Conservation (phyloP, 108 stramenopile genomes). For the Cylindrotheca closterium region DNA sequence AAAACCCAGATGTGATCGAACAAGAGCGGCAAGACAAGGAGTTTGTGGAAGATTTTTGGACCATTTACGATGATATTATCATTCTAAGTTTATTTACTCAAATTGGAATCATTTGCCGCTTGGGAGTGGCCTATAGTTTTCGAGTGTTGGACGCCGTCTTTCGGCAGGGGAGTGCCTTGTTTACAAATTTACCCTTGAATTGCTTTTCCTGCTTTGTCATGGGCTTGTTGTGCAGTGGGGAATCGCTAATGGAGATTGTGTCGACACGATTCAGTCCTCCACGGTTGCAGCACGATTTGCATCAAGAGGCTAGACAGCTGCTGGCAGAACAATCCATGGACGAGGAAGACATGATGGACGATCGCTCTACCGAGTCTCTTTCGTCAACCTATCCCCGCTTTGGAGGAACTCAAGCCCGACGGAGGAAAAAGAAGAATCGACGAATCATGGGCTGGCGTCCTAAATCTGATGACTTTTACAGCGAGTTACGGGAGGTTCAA, state of each 20-base stretch:
- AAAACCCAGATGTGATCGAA: conserved; percentile 6
- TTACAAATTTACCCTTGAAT: conserved; percentile 78
- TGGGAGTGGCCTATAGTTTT: conserved; percentile 67
- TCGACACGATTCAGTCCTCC: conserved; percentile 46
- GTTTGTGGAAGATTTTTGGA: conserved; percentile 70
- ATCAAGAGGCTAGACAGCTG: conserved; percentile 7
- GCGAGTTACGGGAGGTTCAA: conserved; percentile 75
- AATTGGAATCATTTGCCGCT: conserved; percentile 70
- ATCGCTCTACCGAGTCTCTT: too few relatives aligned
- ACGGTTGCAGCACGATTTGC: conserved; percentile 35
- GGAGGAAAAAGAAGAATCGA: conserved; percentile 4
- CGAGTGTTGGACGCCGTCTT: conserved; percentile 63
- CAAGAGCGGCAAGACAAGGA: conserved; percentile 40
- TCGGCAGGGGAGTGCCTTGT: conserved; percentile 56
- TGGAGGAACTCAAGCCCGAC: conserved; percentile 6
- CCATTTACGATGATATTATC: conserved; percentile 73
- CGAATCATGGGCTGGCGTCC: conserved; percentile 20
- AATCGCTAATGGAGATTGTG: conserved; percentile 53
- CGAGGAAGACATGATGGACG: neutral
- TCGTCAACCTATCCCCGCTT: neutral
- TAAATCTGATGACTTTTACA: conserved; percentile 12
- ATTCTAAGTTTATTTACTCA: conserved; percentile 73
- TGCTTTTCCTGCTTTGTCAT: conserved; percentile 73
- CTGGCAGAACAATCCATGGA: neutral
- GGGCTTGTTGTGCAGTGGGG: conserved; percentile 74